Conservation (phyloP, 352 stramenopile genomes). For the Pythium aphanidermatum region DNA sequence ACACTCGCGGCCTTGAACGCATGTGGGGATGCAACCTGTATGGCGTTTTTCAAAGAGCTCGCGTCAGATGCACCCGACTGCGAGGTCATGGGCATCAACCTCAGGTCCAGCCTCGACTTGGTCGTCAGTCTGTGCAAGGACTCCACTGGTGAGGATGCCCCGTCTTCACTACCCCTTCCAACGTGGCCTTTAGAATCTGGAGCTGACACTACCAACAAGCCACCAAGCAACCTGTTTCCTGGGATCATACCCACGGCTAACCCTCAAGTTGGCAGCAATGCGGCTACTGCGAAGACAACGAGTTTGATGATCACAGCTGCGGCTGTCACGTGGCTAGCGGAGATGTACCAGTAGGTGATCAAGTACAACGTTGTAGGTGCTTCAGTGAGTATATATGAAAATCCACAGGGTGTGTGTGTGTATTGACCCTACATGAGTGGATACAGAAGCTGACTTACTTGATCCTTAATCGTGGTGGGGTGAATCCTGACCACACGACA, state of each 20-base stretch:
- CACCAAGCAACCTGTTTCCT: too few relatives aligned
- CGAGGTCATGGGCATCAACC: not conserved
- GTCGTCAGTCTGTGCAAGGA: not conserved
- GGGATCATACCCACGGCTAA: too few relatives aligned
- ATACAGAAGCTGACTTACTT: not conserved
- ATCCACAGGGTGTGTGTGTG: too few relatives aligned
- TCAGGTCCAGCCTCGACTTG: not conserved
- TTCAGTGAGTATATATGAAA: not conserved
- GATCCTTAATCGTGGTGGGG: constrained; percentile 30
- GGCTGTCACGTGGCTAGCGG: too few relatives aligned
- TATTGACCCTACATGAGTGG: not conserved
- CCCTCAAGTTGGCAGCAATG: too few relatives aligned
- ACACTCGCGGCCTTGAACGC: constrained; percentile 1
- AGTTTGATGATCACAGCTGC: too few relatives aligned
- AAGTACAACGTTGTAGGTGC: too few relatives aligned
- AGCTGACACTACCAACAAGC: too few relatives aligned
- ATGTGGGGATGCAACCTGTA: not conserved
- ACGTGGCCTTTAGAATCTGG: not conserved
- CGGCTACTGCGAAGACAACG: too few relatives aligned
- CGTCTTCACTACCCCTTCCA: not conserved
- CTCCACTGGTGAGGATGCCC: not conserved
- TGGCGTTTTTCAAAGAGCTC: constrained; percentile 4
- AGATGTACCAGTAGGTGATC: too few relatives aligned
- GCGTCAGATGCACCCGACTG: not conserved
- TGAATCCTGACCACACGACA: constrained; percentile 77